Base-by-base conservation (phyloP, 371 early-diverging fungal species). In the Syncephalastrum contaminatum region DNA sequence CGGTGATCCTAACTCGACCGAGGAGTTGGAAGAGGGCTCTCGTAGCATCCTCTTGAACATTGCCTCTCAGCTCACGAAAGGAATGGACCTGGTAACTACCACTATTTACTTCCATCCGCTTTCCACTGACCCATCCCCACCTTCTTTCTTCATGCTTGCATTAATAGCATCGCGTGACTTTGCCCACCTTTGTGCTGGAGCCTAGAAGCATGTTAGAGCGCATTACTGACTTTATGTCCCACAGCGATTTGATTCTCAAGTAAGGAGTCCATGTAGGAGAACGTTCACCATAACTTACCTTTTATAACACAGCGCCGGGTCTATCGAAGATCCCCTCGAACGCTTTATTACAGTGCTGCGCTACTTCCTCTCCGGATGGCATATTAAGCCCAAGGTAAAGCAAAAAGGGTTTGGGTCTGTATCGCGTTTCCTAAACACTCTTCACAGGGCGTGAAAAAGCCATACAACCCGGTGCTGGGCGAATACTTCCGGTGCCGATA, bases 321-420 rank as follows among this genome's bases (percentile, higher is more conserved):
- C 82, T 57, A 59, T 81, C 50, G 66, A 76, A 6, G 92, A 95
- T 72, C 94, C 96, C 14, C 69, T 88, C 8, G 84, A 89, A 51
- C 81, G 98, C 27, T 94, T 98, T 62, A 74, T 96, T 13, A 86
- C 84, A 36, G 89, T 95, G n/a, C 85, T 93, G 20, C 81, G 87
- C 40, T 98, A 93, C 69, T 97, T 87, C 63, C 77, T 98, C 52
- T 91, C 94, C n/a, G 97, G 97, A 5, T 96, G 95, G 95, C 97
- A 98, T 66, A 92, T 95, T 51, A 88, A 87, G 60, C 97, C 98
- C 36, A 92, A 90, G 83, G 93, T 92, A 77, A 25, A 50, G 20
- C 25, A 24, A 58, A 42, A 10, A 53, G 14, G 14, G 27, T 8
- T 4, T 16, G 25, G 20, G 16, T 24, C 16, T 46, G 43, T 7